A percentile compares a stretch with the other conserved stretches of the same genome.
phyloP scores from a whole-genome alignment of 495 filamentous ascomycete species.

The Parachaetomium inaequale region DNA sequence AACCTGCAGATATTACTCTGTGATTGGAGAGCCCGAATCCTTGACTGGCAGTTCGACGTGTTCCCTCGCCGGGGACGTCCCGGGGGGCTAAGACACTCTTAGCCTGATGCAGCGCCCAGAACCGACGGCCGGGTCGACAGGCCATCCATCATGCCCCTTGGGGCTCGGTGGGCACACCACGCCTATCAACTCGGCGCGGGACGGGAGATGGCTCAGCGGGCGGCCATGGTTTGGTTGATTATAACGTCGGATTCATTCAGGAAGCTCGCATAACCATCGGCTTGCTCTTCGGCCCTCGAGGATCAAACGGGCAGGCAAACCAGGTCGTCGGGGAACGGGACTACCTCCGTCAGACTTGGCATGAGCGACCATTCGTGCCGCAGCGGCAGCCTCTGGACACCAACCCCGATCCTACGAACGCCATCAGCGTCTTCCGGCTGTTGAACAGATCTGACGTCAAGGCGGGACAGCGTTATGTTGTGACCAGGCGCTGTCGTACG shows the following conservation, averaged over 20 bases:
- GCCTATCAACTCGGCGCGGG: constrained; percentile 14
- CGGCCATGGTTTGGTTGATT: constrained; percentile 19
- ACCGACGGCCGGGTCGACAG: constrained; percentile 12
- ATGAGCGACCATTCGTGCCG: background rate
- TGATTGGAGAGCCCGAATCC: constrained; percentile 26
- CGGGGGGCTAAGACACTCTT: constrained; percentile 24
- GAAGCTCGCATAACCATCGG: constrained; percentile 17
- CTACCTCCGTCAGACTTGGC: constrained; percentile 22
- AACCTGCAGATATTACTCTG: constrained; percentile 17
- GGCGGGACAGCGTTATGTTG: constrained; percentile 16
- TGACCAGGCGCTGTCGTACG: constrained; percentile 10
- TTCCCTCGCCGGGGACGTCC: constrained; percentile 18
- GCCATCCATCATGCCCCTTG: constrained; percentile 10
- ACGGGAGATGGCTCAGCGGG: constrained; percentile 11
- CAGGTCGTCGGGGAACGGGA: constrained; percentile 21
- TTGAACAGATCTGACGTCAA: constrained; percentile 23
- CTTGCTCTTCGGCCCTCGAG: constrained; percentile 14
- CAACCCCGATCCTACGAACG: constrained; percentile 2
- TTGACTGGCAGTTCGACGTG: constrained; percentile 24
- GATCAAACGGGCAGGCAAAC: constrained; percentile 22
- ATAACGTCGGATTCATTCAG: constrained; percentile 18
- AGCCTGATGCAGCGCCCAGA: constrained; percentile 25
- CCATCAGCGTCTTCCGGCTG: constrained; percentile 8
- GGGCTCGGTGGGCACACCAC: constrained; percentile 13
- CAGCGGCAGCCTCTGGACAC: background rate